Conservation (phyloP, 2,329 filamentous ascomycete genomes). For the Diaporthe nobilis region DNA sequence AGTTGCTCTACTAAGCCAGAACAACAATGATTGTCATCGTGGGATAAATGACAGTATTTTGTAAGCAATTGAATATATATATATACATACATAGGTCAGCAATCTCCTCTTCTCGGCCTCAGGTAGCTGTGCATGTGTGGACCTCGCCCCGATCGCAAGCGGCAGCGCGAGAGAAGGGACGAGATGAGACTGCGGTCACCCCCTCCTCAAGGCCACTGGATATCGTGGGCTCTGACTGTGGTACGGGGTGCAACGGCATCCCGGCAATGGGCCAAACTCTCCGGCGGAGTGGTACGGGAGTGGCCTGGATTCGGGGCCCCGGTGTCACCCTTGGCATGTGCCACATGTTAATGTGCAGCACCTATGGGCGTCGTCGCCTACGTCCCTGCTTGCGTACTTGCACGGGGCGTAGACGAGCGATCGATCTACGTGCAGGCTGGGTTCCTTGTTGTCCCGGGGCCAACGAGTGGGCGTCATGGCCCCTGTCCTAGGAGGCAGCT, state of each 20-base stretch:
- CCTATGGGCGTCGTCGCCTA: neutral
- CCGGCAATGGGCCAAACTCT: constrained; percentile 26
- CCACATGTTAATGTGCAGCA: neutral
- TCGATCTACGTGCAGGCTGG: neutral
- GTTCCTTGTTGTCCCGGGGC: neutral
- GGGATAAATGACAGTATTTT: too few species aligned
- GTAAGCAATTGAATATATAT: too few species aligned
- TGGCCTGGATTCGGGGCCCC: neutral
- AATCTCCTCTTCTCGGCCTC: neutral
- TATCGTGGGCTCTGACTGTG: neutral
- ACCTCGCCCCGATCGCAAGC: neutral
- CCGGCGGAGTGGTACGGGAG: constrained; percentile 29
- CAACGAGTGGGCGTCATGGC: neutral
- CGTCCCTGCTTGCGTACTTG: neutral
- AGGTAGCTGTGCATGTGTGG: neutral
- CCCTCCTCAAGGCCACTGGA: neutral
- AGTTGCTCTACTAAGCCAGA: too few species aligned
- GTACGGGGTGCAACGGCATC: constrained; percentile 22
- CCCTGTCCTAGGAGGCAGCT: neutral
- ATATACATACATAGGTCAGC: neutral
- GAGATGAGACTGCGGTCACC: neutral
- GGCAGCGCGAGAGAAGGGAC: neutral
- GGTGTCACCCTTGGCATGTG: constrained; percentile 20
- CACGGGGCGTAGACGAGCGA: neutral
- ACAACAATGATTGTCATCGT: too few species aligned